Percentiles rank a stretch among this genome's conserved stretches.
Evolutionary conservation across 352 stramenopile genomes (phyloP).

Genomic region (Pythium scleroteichum): DNA sequence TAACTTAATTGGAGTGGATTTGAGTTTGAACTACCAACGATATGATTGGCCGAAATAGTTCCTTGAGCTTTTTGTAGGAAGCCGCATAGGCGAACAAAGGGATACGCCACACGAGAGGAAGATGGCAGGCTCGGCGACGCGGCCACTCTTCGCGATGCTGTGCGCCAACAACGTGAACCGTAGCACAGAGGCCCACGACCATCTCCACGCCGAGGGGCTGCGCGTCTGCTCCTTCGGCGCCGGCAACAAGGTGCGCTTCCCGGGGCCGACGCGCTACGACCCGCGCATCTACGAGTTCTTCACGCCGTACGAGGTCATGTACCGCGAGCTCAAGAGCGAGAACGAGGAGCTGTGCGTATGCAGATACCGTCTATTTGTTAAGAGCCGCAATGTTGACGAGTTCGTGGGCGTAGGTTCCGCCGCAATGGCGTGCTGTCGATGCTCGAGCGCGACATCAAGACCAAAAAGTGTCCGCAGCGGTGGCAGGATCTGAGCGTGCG

Average conservation of each 20-base stretch:
- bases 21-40: neutral
- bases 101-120: neutral
- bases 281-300: conserved; percentile 88
- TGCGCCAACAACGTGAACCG: conserved; percentile 92
- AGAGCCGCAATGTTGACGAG: no score
- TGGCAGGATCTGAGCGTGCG: conserved; percentile 81
- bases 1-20: conserved; percentile 10
- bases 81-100: neutral
- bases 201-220: conserved; percentile 73
- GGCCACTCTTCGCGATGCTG: conserved; percentile 83
- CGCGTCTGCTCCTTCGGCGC: conserved; percentile 84
- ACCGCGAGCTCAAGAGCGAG: conserved; percentile 77
- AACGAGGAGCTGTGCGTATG: conserved; percentile 73
- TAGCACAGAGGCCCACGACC: conserved; percentile 87
- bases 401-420: conserved; percentile 80
- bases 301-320: conserved; percentile 87
- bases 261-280: conserved; percentile 68
- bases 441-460: conserved; percentile 86
- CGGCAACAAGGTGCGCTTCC: conserved; percentile 87
- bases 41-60: conserved; percentile 15
- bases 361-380: no score
- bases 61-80: neutral
- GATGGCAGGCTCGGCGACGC: conserved; percentile 16
- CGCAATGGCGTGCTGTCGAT: conserved; percentile 85
- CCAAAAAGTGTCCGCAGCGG: conserved; percentile 81